Evolutionary conservation across 139 green algal species (phyloP), one percentile per base, ranked within the genome.

Genomic region (Micractinium sp.): DNA sequence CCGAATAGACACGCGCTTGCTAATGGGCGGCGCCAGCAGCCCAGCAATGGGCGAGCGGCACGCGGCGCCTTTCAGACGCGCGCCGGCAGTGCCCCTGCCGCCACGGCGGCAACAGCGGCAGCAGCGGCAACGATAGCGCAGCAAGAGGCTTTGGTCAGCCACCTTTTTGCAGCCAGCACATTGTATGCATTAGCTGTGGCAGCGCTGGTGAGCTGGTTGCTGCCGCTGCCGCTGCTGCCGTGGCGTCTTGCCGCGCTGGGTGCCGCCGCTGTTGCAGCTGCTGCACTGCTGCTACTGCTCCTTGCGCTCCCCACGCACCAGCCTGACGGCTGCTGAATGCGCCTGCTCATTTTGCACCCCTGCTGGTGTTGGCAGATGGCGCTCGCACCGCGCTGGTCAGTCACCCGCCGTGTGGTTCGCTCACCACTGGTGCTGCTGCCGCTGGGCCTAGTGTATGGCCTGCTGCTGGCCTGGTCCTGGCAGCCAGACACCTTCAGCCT

Each of bases 401-500:
- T 22, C 36, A 88, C 88, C 9, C 38, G 85, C 3, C 71, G 82
- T 1, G 1, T 67, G 29, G 38, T 90, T 29, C 77, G 63, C 63
- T 74, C 77, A 20, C 63, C 78, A 31, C 74, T 79, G 41, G 89
- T 88, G 25, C 63, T 92, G 63, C 56, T 29, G 1, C 95, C 95
- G 4, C 63, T 96, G 31, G 89, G 89, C 18, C 31, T 94, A 0
- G 90, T 67, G 0, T 97, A 97, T 81, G 61, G 91, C 13, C 71
- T 90, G 7, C 90, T 97, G 78, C 89, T 97, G 25, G 69, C 39
- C 2, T 63, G 87, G 29, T 95, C 94, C 25, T 97, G 93, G 93
- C 83, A 91, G 25, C 94, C 95, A 39, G 95, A 97, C 89, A 97
- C 92, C 2, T 73, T 97, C 3, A 90, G 82, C 66, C 88, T 96